Conservation (phyloP, 2,329 filamentous ascomycete genomes). For the Exserohilum rostratum region DNA sequence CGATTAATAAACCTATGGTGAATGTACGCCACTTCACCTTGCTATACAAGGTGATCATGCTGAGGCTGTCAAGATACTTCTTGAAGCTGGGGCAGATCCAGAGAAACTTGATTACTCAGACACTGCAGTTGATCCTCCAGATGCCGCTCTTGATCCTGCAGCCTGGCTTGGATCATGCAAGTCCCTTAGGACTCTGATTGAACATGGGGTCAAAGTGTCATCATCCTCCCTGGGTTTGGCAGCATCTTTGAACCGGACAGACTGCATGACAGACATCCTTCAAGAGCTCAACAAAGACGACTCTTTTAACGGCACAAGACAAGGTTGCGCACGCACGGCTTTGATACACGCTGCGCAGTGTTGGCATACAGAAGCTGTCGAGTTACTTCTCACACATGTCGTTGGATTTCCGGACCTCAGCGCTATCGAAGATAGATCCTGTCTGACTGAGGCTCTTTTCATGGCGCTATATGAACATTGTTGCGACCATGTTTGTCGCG, state of each 20-base stretch:
- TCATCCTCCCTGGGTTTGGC: neutral
- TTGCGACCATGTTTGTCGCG: neutral
- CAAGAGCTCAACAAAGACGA: neutral
- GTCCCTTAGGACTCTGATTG: neutral
- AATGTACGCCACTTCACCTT: conserved; percentile 8
- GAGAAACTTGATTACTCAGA: neutral
- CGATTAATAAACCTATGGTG: neutral
- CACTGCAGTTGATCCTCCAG: neutral
- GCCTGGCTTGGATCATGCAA: neutral
- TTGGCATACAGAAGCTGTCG: neutral
- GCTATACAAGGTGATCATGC: conserved; percentile 9
- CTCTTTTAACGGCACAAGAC: neutral
- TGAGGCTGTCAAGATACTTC: conserved; percentile 9
- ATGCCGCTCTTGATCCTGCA: neutral
- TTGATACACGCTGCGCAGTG: neutral
- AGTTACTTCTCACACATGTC: neutral
- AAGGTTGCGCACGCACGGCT: neutral
- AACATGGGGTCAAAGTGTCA: neutral
- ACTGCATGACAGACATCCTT: neutral
- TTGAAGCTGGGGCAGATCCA: conserved; percentile 6
- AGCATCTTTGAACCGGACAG: neutral
- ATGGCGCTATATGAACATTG: neutral
- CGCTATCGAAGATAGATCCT: neutral
- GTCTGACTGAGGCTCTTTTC: neutral
- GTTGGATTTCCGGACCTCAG: neutral